These are phyloP conservation scores for Trichosporon sp. DNA, from an alignment of 1,284 basidiomycete genomes.

Conservation along the genomic window DNA sequence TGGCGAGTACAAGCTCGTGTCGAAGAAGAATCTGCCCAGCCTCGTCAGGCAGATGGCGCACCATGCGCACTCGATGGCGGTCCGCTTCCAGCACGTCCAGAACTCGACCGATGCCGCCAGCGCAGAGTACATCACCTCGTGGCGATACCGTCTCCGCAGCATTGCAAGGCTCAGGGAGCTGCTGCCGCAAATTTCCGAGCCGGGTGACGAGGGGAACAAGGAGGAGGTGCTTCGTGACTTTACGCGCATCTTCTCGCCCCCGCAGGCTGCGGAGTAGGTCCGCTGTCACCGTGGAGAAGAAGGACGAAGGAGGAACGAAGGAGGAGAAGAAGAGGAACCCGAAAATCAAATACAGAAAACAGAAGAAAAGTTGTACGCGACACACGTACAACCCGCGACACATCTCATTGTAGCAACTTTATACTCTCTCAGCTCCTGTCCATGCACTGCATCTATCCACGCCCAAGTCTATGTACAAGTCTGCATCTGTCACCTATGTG, in stretches of 20 bases:
- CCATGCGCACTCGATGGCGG: constrained; percentile 83
- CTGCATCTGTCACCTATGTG: neutral
- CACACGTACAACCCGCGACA: neutral
- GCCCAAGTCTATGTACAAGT: neutral
- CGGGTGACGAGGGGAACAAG: constrained; percentile 34
- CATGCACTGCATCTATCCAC: constrained; percentile 4
- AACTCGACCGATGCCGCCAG: constrained; percentile 67
- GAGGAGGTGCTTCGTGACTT: constrained; percentile 49
- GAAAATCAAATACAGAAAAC: no score
- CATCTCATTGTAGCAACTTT: constrained; percentile 10
- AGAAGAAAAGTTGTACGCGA: neutral
- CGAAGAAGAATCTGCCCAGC: constrained; percentile 76
- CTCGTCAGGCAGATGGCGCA: constrained; percentile 83
- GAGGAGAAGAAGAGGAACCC: neutral
- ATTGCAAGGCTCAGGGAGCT: constrained; percentile 67
- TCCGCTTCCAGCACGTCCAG: constrained; percentile 70
- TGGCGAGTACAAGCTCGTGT: constrained; percentile 89
- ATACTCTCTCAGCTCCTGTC: constrained; percentile 7
- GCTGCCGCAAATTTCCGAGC: constrained; percentile 32
- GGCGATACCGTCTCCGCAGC: constrained; percentile 75
- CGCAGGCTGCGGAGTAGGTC: neutral
- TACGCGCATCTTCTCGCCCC: constrained; percentile 27
- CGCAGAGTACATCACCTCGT: constrained; percentile 84
- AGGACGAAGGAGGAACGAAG: neutral
- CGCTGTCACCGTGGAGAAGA: neutral